Base-by-base conservation (phyloP, 2,329 filamentous ascomycete species). In the Fusarium goolgardi region DNA sequence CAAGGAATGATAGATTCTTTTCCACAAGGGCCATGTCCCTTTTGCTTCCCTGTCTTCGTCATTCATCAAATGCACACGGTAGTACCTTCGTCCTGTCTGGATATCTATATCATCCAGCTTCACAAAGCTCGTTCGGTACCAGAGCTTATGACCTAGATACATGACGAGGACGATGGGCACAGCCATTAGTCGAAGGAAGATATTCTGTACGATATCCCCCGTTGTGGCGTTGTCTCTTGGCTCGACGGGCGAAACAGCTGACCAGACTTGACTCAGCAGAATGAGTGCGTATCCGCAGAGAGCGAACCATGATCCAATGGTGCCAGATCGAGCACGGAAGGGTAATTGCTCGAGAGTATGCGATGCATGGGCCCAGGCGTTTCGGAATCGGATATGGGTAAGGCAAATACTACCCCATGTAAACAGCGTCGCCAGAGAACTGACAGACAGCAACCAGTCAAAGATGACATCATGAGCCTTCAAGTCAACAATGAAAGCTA, bases 371-470 rank as follows among this genome's bases (percentile, higher is more conserved):
- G 82, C 83, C 93, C 93, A 96, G 11, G 89, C 92, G 18, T 82
- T 81, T 65, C 94, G 92, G 86, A 97, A 97, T 45, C 94, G 92
- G 74, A 97, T 96, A 79, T 97, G 94, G n/a, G 90, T 87, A 6
- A 96, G 82, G 77, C 93, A 97, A 77, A 97, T 94, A 69, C 91
- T 91, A 49, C 84, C 88, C 91, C 91, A 94, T 5, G 90, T 93
- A 81, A 94, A 92, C 73, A 93, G 85, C 27, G 86, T 89, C 6
- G 89, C 90, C 18, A 94, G 84, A 51, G 89, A 90, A 3, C 90
- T 91, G 32, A 93, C 83, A 47, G 91, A 87, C 13, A 92, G 82
- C 78, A 97, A 86, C 94, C 94, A 97, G 71, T 87, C 84, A 67
- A 97, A 91, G 5, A 92, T 89, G 16, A 84, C 79, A 20, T 81